These are phyloP conservation scores for Sphagnum contortum DNA, from an alignment of 225 moss, liverwort and hornwort species.

Conservation along the genomic window DNA sequence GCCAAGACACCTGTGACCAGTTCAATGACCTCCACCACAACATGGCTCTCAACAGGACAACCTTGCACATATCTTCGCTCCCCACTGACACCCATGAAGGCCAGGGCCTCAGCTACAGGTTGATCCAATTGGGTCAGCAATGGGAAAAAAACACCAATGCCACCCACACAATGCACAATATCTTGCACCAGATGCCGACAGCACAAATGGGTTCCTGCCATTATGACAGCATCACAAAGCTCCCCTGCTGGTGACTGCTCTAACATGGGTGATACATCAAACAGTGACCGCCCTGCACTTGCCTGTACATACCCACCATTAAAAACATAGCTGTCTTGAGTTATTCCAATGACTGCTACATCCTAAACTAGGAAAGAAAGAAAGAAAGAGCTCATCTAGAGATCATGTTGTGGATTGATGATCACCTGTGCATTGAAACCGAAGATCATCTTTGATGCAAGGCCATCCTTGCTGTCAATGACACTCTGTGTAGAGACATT, in stretches of 20 bases:
- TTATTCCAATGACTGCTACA: neutral
- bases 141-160: slow-evolving; percentile 34
- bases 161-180: slow-evolving; percentile 35
- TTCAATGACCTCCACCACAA: slow-evolving; percentile 33
- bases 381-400: too few species aligned
- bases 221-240: slow-evolving; percentile 21
- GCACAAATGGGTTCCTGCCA: slow-evolving; percentile 30
- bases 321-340: neutral
- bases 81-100: neutral
- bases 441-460: slow-evolving; percentile 24
- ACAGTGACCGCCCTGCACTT: slow-evolving; percentile 27
- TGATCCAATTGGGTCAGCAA: slow-evolving; percentile 31
- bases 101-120: slow-evolving; percentile 7
- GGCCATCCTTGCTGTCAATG: slow-evolving; percentile 22
- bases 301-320: slow-evolving; percentile 12
- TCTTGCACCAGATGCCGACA: slow-evolving; percentile 33
- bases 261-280: slow-evolving; percentile 24
- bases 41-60: slow-evolving; percentile 9
- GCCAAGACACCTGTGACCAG: slow-evolving; percentile 29
- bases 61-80: neutral
- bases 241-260: slow-evolving; percentile 20
- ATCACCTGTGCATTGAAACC: slow-evolving; percentile 35
- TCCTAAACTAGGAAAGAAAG: neutral
- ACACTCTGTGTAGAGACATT: slow-evolving; percentile 24
- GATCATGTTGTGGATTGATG: too few species aligned